phyloP scores from a whole-genome alignment of 768 basidiomycete genomes.

The Cystoderma amianthinum region DNA sequence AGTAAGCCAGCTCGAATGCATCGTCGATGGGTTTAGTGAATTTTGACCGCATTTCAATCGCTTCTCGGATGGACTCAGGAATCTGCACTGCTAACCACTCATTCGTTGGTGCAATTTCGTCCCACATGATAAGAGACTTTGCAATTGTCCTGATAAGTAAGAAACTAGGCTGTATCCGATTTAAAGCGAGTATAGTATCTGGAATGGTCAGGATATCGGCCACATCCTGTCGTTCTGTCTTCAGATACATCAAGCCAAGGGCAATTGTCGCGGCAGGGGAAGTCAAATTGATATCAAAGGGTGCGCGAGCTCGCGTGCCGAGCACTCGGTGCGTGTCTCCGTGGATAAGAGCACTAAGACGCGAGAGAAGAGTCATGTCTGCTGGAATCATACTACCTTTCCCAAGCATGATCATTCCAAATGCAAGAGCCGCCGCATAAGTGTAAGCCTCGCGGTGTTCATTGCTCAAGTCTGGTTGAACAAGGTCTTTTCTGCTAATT shows the following conservation, averaged over 20 bases:
- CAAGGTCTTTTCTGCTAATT: conserved; percentile 70
- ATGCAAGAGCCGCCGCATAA: conserved; percentile 80
- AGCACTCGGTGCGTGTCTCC: conserved; percentile 49
- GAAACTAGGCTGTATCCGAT: conserved; percentile 84
- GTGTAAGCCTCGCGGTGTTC: conserved; percentile 93
- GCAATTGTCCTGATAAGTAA: conserved; percentile 77
- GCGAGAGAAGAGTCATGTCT: conserved; percentile 61
- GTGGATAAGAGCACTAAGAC: conserved; percentile 69
- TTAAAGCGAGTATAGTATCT: conserved; percentile 69
- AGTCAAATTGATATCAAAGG: conserved; percentile 84
- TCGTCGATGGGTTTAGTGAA: conserved; percentile 50
- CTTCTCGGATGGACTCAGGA: conserved; percentile 56
- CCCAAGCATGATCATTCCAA: conserved; percentile 96
- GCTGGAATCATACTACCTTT: conserved; percentile 75
- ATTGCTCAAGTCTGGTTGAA: conserved; percentile 76
- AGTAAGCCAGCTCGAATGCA: conserved; percentile 82
- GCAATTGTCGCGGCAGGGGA: conserved; percentile 90
- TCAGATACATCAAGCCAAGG: conserved; percentile 88
- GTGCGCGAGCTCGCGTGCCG: conserved; percentile 25
- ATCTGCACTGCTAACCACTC: conserved; percentile 73
- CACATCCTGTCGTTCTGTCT: conserved; percentile 77
- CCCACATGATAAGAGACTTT: conserved; percentile 82
- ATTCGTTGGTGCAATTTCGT: conserved; percentile 58
- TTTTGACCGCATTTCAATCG: conserved; percentile 46
- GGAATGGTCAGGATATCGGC: conserved; percentile 84